These are phyloP conservation scores for Baorangia bicolor DNA, from an alignment of 768 basidiomycete species.

Conservation along the genomic window DNA sequence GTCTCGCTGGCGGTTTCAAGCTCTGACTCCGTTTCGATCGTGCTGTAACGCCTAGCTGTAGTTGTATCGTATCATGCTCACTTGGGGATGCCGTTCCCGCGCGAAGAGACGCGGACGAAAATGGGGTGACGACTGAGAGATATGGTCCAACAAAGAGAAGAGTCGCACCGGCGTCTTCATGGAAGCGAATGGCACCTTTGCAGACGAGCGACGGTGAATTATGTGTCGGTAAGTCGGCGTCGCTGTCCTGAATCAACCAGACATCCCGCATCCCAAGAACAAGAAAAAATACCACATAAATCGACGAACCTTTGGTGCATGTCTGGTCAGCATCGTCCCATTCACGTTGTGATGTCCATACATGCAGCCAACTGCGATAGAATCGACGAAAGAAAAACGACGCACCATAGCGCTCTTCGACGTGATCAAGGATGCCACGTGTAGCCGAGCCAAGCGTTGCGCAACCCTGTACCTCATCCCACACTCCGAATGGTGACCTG, in stretches of 20 bases:
- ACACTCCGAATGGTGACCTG: too few species aligned
- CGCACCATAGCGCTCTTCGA: neutral
- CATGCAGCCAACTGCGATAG: too few species aligned
- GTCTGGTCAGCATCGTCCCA: neutral
- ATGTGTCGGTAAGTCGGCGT: too few species aligned
- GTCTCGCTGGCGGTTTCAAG: conserved; percentile 63
- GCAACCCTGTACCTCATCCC: too few species aligned
- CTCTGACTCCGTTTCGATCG: conserved; percentile 26
- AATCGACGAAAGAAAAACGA: neutral
- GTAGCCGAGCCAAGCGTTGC: too few species aligned
- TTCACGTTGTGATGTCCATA: neutral
- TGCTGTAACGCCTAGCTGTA: neutral
- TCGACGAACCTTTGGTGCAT: neutral
- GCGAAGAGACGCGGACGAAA: too few species aligned
- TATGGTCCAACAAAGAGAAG: neutral
- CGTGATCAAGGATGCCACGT: too few species aligned
- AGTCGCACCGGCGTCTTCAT: neutral
- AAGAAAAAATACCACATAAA: neutral
- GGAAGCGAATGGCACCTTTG: neutral
- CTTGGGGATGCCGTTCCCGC: too few species aligned
- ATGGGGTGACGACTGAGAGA: neutral
- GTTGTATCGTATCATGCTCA: neutral
- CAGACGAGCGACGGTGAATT: neutral
- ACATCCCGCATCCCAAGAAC: too few species aligned
- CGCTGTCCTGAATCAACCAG: too few species aligned